A percentile compares a stretch with the other conserved stretches of the same genome.
Conservation (phyloP, 345 rosid genomes). For the Lepidium didymum region DNA sequence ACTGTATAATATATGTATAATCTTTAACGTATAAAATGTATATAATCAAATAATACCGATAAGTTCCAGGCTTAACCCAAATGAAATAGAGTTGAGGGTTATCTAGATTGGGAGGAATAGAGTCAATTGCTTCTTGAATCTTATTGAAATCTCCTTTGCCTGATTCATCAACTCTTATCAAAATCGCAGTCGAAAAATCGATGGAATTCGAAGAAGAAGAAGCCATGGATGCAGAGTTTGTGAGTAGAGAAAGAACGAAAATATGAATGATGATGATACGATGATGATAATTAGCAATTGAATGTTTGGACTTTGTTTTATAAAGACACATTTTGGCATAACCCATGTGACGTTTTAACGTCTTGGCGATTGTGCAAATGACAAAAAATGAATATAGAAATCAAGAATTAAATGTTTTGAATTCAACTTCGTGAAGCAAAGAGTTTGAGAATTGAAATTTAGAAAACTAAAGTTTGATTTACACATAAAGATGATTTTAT, state of each 20-base stretch:
- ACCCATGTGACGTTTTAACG: constrained; percentile 31
- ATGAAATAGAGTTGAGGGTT: constrained; percentile 41
- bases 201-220: constrained; percentile 17
- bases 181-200: constrained; percentile 35
- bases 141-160: constrained; percentile 60
- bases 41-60: constrained; percentile 28
- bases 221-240: constrained; percentile 15
- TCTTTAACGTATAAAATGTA: too few relatives aligned
- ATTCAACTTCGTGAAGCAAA: constrained; percentile 14
- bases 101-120: constrained; percentile 41
- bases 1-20: too few relatives aligned
- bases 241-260: constrained; percentile 14
- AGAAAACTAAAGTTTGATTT: not conserved
- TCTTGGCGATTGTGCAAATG: constrained; percentile 28
- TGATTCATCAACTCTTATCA: constrained; percentile 56
- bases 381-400: not conserved
- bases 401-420: not conserved
- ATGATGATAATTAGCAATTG: not conserved
- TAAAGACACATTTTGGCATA: constrained; percentile 18
- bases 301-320: constrained; percentile 12
- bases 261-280: not conserved
- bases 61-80: constrained; percentile 61
- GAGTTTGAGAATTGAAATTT: constrained; percentile 16
- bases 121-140: constrained; percentile 66
- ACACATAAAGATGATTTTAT: not conserved